Conservation (phyloP, 78 protist species). For the Guillardia theta region DNA sequence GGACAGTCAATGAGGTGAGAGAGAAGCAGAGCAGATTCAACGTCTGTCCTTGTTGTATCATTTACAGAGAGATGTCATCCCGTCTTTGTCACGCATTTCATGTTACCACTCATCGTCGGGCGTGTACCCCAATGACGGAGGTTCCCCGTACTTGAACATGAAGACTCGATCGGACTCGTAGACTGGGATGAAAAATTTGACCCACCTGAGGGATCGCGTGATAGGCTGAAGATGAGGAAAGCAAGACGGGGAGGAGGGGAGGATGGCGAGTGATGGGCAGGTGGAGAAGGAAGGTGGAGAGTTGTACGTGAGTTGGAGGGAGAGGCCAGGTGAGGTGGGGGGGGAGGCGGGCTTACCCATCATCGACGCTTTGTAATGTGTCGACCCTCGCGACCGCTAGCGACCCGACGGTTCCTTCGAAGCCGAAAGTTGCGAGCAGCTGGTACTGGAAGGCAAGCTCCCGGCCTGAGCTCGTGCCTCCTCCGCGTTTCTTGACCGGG, state of each 20-base stretch:
- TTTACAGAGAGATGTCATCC: too few relatives aligned
- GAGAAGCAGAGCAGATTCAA: too few relatives aligned
- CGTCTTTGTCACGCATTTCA: not conserved
- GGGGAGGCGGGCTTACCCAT: too few relatives aligned
- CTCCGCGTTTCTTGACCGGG: not conserved
- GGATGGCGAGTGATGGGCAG: too few relatives aligned
- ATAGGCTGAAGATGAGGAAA: too few relatives aligned
- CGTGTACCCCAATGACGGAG: not conserved
- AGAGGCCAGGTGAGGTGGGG: too few relatives aligned
- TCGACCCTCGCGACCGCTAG: not conserved
- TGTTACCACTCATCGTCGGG: constrained; percentile 29
- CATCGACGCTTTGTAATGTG: not conserved
- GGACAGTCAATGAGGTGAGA: too few relatives aligned
- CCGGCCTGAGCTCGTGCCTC: not conserved
- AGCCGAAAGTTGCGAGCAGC: not conserved
- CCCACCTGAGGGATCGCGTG: too few relatives aligned
- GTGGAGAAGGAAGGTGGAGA: too few relatives aligned
- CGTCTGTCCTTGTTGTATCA: too few relatives aligned
- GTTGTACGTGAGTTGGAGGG: too few relatives aligned
- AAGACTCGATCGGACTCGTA: not conserved
- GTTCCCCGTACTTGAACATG: not conserved
- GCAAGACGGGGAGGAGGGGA: too few relatives aligned
- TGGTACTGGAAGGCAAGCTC: not conserved
- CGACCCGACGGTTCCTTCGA: constrained; percentile 38
- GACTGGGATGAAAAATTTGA: not conserved